These are phyloP conservation scores for Sugiyamaella qingdaonensis DNA, from an alignment of 805 yeast genomes.

Conservation along the genomic window DNA sequence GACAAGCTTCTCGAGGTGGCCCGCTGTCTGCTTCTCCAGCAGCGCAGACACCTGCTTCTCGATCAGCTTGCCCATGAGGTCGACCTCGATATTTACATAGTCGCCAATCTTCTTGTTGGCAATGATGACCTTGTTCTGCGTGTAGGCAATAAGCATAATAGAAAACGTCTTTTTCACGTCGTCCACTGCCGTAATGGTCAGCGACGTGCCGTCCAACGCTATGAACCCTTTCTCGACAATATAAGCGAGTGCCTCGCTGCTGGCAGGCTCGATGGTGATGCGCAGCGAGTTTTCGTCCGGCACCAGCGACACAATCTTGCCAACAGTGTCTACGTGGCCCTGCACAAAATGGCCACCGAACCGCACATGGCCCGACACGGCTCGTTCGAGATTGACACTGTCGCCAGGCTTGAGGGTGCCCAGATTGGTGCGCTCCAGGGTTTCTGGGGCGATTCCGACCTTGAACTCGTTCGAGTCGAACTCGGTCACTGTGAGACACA, in stretches of 20 bases:
- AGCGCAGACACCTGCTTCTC: slow-evolving; percentile 73
- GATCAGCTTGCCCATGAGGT: slow-evolving; percentile 84
- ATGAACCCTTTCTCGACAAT: slow-evolving; percentile 95
- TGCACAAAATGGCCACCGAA: slow-evolving; percentile 98
- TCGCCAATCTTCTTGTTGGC: slow-evolving; percentile 62
- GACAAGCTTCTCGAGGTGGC: slow-evolving; percentile 50
- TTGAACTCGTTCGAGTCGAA: slow-evolving; percentile 60
- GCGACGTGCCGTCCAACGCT: slow-evolving; percentile 86
- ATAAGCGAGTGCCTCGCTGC: slow-evolving; percentile 54
- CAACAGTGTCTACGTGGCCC: slow-evolving; percentile 93
- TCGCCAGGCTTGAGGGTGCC: slow-evolving; percentile 55
- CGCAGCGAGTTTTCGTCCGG: slow-evolving; percentile 72
- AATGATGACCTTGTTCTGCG: slow-evolving; percentile 76
- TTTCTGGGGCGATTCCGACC: slow-evolving; percentile 92
- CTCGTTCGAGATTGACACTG: slow-evolving; percentile 85
- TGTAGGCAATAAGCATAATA: slow-evolving; percentile 87
- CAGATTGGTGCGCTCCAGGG: slow-evolving; percentile 74
- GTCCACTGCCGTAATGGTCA: slow-evolving; percentile 81
- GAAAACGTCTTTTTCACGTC: slow-evolving; percentile 55
- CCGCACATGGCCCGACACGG: slow-evolving; percentile 75
- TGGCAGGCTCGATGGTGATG: slow-evolving; percentile 69
- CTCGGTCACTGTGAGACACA: slow-evolving; percentile 87
- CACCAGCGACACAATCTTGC: slow-evolving; percentile 49
- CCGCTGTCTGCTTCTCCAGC: slow-evolving; percentile 47
- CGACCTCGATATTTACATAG: slow-evolving; percentile 87